Percentiles rank a stretch among this genome's conserved stretches.
phyloP scores from a whole-genome alignment of 352 stramenopile genomes.

The Phytophthora pinifolia region DNA sequence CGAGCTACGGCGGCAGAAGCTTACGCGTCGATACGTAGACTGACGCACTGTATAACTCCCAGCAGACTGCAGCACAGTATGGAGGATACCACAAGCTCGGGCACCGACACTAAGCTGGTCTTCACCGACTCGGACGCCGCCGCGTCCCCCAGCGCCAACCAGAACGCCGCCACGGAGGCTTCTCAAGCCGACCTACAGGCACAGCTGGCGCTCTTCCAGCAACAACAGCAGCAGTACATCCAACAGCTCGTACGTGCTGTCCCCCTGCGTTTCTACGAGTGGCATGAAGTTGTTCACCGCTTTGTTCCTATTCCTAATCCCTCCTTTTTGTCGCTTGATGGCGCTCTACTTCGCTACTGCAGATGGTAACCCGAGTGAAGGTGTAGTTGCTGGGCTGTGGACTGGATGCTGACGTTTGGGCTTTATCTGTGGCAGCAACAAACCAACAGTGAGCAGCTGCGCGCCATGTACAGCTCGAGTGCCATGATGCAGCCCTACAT shows the following conservation, averaged over 20 bases:
- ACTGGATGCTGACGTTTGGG: slow-evolving; percentile 8
- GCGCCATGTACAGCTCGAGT: slow-evolving; percentile 74
- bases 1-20: too few species aligned
- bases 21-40: too few species aligned
- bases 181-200: slow-evolving; percentile 44
- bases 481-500: slow-evolving; percentile 89
- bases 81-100: slow-evolving; percentile 34
- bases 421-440: slow-evolving; percentile 32
- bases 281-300: slow-evolving; percentile 2
- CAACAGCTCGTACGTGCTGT: slow-evolving; percentile 42
- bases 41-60: too few species aligned
- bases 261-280: background rate
- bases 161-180: slow-evolving; percentile 15
- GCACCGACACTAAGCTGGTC: slow-evolving; percentile 30
- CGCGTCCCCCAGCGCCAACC: slow-evolving; percentile 20
- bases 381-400: background rate
- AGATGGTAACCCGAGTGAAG: slow-evolving; percentile 34
- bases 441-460: slow-evolving; percentile 81
- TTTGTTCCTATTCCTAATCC: background rate
- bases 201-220: slow-evolving; percentile 56
- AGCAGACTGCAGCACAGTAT: slow-evolving; percentile 13
- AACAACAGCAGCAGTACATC: slow-evolving; percentile 65
- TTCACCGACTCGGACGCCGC: slow-evolving; percentile 30
- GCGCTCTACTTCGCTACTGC: slow-evolving; percentile 3
- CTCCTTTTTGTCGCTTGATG: background rate